Base-by-base conservation (phyloP, 768 basidiomycete species). In the Clathrus columnatus region DNA sequence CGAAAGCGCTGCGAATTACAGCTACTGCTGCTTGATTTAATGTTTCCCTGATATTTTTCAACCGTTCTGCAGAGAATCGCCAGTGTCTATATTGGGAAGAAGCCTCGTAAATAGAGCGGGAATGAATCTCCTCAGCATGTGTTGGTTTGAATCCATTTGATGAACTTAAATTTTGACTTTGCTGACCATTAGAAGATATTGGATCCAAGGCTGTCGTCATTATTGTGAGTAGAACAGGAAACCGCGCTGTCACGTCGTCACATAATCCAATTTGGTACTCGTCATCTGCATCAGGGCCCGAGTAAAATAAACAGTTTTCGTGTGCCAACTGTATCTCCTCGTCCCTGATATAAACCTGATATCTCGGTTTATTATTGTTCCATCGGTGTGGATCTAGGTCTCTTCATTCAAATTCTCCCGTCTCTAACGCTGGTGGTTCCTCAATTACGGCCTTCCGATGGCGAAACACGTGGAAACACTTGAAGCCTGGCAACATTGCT, bases 81-180 rank as follows among this genome's bases (percentile, higher is more conserved):
- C 96, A 99, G 66, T 93, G 83, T 54, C 75, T 81, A 70, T 75
- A 90, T 64, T 92, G 90, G 0, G 87, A 88, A 61, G 87, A 88
- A 41, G 75, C 79, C 63, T 91, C 81, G 61, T 90, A 93, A 2
- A 88, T 65, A 0, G 86, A 52, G 11, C 51, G 58, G 21, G 53
- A 52, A 14, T 32, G 41, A 18, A 51, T 4, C 36, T 36, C 36
- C 2, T 20, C 23, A 18, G 20, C 7, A 16, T 41, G 28, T 41
- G 28, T 29, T 29, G n/a, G 26, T 11, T 36, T 36, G n/a, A 14
- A 2, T 11, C 36, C 36, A 36, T 36, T 36, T 36, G 36, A 36
- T 36, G 36, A n/a, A 14, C 14, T 11, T 36, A n/a, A 8, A n/a
- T n/a, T 36, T 14, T 32, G 30, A 14, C 7, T 32, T 32, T 32